phyloP scores from a whole-genome alignment of 2,329 filamentous ascomycete genomes.

The Sarocladiaceae sp. region DNA sequence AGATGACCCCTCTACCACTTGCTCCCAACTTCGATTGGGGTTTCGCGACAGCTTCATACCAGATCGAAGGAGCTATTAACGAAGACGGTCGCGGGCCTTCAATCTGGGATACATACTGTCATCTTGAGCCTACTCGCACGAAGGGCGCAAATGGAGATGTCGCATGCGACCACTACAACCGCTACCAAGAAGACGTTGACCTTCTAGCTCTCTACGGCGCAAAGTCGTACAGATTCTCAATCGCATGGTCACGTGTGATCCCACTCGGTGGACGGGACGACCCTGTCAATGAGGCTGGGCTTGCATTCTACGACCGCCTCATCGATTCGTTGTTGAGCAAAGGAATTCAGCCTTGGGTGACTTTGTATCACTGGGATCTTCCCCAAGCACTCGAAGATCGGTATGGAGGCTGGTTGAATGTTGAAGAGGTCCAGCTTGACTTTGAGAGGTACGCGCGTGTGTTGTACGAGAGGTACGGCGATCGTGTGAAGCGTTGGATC shows the following conservation, averaged over 20 bases:
- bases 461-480: slow-evolving; percentile 35
- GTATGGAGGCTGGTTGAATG: slow-evolving; percentile 30
- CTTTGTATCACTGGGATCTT: slow-evolving; percentile 61
- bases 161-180: slow-evolving; percentile 38
- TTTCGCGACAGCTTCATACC: slow-evolving; percentile 38
- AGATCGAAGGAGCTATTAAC: slow-evolving; percentile 39
- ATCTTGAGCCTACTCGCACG: slow-evolving; percentile 34
- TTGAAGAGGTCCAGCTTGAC: slow-evolving; percentile 25
- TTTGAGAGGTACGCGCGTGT: slow-evolving; percentile 32
- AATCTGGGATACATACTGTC: slow-evolving; percentile 39
- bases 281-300: slow-evolving; percentile 56
- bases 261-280: slow-evolving; percentile 60
- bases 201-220: slow-evolving; percentile 55
- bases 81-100: slow-evolving; percentile 36
- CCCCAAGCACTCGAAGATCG: slow-evolving; percentile 30
- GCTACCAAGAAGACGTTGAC: slow-evolving; percentile 49
- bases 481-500: slow-evolving; percentile 34
- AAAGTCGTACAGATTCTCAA: slow-evolving; percentile 59
- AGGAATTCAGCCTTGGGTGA: slow-evolving; percentile 58
- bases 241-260: slow-evolving; percentile 64
- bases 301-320: slow-evolving; percentile 56
- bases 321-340: slow-evolving; percentile 53
- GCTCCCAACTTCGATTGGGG: slow-evolving; percentile 35
- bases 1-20: slow-evolving; percentile 16
- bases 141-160: slow-evolving; percentile 42